Evolutionary conservation across 768 basidiomycete species (phyloP), one percentile per base, ranked within the genome.

Genomic region (Serendipita sp.): DNA sequence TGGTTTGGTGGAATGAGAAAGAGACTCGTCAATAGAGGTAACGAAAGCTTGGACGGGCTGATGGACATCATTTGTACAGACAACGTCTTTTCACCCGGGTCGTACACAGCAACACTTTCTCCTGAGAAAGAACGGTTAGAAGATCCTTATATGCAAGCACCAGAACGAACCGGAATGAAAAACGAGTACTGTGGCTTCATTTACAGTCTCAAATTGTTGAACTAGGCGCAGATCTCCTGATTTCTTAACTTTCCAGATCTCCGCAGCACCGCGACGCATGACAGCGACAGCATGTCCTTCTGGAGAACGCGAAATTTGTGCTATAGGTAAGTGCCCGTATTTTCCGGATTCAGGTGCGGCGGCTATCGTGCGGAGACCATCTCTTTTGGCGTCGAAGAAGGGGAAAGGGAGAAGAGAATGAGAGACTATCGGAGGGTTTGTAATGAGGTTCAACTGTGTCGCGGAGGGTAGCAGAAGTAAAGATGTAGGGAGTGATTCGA

Each of bases 201-300:
- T 60, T 8, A 38, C 18, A 10, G 56, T 60, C 10, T n/a, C 30
- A 2, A 60, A 60, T 60, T 60, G 28, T 5, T 16, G 78, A 77
- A 70, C 87, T 88, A 4, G 83, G 85, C 15, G 80, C 82, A 68
- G 83, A 80, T 28, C 73, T 75, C 72, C 72, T 75, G 67, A 78
- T 86, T 85, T 77, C 18, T 37, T 64, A 45, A 64, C 16, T 24
- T 47, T 77, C 86, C 86, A 90, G 1, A 80, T 77, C 70, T 90
- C 86, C 3, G 85, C 75, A 2, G 82, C 81, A 46, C 78, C 75
- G 37, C 72, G 73, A 48, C 87, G 82, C 37, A 86, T 74, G 13
- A 86, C 81, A 11, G 82, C 88, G 41, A 92, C 79, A 3, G 87
- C 89, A 63, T 78, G 79, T 1, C 90, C 90, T 66, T 90, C 86